Base-by-base conservation (phyloP, 228 moss, liverwort and hornwort genomes). In the Sphagnum fallax region DNA sequence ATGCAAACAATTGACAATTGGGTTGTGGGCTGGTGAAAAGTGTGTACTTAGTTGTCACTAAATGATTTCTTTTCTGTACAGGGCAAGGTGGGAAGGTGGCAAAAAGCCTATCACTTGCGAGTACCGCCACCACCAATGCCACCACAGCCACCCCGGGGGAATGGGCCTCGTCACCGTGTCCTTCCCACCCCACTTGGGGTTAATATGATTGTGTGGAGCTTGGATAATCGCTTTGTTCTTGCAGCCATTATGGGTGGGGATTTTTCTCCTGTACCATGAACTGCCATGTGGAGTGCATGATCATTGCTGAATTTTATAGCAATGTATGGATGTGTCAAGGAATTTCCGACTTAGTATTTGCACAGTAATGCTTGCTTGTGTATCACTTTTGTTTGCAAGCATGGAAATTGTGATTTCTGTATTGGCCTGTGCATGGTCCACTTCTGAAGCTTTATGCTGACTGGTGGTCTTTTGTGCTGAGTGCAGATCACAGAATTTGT, bases 201-300 rank as follows among this genome's bases (percentile, higher is more conserved):
- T 8, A 98, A 92, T 75, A 98, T 98, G 98, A 88, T 98, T 65
- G 98, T 98, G 4, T 98, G 98, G 98, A 98, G 98, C 81, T 76
- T 98, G 58, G 94, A 98, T 77, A 98, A 98, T 70, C 93, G 98
- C 16, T 94, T 98, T 79, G 98, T 98, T 9, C 93, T 98, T 61
- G 98, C 98, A 59, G 95, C 92, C 72, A 91, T 98, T 58, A 93
- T 98, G 98, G 98, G 97, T 97, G 72, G 67, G 79, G 32, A 32
- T 65, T 5, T 48, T 32, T 32, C 32, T 32, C 32, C 32, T 32
- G 32, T 32, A 2, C 32, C 32, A 32, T 32, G 32, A 32, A 32
- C 32, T 32, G 32, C 32, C 32, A 32, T 32, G 32, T 32, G 32
- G 32, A 32, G 32, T 32, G 32, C 32, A 32, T 32, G 32, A 32